Evolutionary conservation across 1,284 basidiomycete species (phyloP), one percentile per base, ranked within the genome.

Genomic region (Grifola frondosa): DNA sequence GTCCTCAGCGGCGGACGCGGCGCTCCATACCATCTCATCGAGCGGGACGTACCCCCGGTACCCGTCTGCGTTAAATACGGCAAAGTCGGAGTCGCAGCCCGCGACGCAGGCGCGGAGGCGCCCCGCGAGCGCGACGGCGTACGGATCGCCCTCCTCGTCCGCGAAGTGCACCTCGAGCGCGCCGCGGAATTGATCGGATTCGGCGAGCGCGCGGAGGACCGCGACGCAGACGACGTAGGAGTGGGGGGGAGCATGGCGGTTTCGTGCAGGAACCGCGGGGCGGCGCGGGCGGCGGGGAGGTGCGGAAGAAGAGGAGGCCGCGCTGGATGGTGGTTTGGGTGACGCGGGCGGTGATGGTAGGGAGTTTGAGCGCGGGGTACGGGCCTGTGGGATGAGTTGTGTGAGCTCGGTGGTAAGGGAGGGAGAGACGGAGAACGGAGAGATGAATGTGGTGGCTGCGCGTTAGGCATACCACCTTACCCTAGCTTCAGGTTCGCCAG

Each of bases 111-210:
- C 91, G 4, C 79, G 75, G 6, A 89, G 60, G 40, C 78, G 69
- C 8, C 83, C 87, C 0, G 93, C 93, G 12, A 95, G 70, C 46
- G 87, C 84, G 3, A 94, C 91, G 24, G 88, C 87, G 48, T 83
- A 87, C 3, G 87, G 87, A 64, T 97, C 93, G 4, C 84, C 91
- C 64, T 97, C 93, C 56, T 85, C 87, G 49, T 91, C 82, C 0
- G 92, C 89, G 41, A 87, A 84, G 60, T 86, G 77, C 3, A 88
- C 53, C 28, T 80, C 67, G 19, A 88, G 58, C 13, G 19, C 15
- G 19, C 41, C 28, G 13, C 52, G 50, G 12, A 15, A 28, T 11
- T 22, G 58, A 10, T 54, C 58, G 5, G 57, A 53, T 21, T 67
- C 58, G 21, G 67, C 59, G 5, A 87, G 58, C 1, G 62, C 52